Percentiles rank a stretch among this genome's conserved stretches.
phyloP scores from a whole-genome alignment of 768 basidiomycete genomes.

The Sporobolomyces roseus region DNA sequence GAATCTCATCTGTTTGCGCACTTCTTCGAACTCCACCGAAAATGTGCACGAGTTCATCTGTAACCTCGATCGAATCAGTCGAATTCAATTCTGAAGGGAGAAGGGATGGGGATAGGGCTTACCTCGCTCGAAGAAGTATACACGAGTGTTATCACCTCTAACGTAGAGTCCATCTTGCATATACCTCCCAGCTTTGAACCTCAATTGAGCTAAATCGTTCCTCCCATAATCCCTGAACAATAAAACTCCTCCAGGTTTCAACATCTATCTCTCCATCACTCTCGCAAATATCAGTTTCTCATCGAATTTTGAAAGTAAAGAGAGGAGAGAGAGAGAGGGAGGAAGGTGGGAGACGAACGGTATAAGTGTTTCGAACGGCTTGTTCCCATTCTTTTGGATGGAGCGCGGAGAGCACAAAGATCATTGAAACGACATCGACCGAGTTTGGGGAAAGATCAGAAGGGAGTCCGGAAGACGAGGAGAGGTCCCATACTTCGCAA shows the following conservation, averaged over 20 bases:
- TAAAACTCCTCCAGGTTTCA: slow-evolving; percentile 81
- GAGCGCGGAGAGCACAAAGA: slow-evolving; percentile 89
- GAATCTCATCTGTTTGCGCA: too few relatives aligned
- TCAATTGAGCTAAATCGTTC: slow-evolving; percentile 86
- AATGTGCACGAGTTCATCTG: slow-evolving; percentile 62
- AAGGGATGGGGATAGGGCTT: slow-evolving; percentile 2
- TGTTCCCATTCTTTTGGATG: slow-evolving; percentile 87
- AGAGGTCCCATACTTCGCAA: slow-evolving; percentile 86
- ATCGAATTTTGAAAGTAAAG: too few relatives aligned
- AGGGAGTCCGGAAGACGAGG: slow-evolving; percentile 57
- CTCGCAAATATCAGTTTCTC: too few relatives aligned
- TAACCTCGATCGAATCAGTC: background rate
- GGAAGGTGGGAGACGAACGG: slow-evolving; percentile 52
- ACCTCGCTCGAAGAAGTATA: slow-evolving; percentile 94
- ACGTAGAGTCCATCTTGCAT: slow-evolving; percentile 92
- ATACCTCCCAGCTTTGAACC: slow-evolving; percentile 75
- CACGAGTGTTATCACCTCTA: slow-evolving; percentile 91
- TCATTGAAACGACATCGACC: slow-evolving; percentile 85
- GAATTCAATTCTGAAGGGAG: background rate
- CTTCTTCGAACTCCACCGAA: slow-evolving; percentile 50
- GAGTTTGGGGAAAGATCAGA: slow-evolving; percentile 63
- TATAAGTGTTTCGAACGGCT: slow-evolving; percentile 74
- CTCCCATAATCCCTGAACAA: slow-evolving; percentile 92
- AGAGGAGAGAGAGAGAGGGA: background rate
- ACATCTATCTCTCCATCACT: slow-evolving; percentile 56